Conservation (phyloP, 169 alveolate genomes). For the Haemoproteus tartakovskyi region DNA sequence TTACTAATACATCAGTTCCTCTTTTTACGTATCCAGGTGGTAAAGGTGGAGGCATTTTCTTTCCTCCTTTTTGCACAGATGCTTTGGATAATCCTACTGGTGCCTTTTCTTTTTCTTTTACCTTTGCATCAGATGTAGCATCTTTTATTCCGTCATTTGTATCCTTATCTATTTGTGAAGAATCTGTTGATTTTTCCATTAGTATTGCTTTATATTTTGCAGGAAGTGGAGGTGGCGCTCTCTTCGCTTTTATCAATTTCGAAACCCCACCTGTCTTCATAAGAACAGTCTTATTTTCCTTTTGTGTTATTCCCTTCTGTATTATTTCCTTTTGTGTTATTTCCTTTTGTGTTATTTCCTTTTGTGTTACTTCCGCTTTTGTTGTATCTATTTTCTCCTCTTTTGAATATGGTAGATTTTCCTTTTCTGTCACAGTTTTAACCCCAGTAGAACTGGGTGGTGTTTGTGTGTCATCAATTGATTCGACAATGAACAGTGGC, state of each 20-base stretch:
- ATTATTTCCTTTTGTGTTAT: neutral
- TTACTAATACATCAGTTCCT: conserved; percentile 13
- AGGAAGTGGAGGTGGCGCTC: neutral
- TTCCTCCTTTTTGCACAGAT: conserved; percentile 33
- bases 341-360: neutral
- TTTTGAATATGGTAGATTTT: neutral
- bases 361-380: neutral
- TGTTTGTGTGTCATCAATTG: conserved; percentile 10
- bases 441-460: neutral
- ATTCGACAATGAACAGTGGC: conserved; percentile 38
- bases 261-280: neutral
- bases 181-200: too few relatives aligned
- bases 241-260: neutral
- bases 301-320: neutral
- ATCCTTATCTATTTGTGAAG: neutral
- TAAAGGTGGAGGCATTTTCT: conserved; percentile 33
- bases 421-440: neutral
- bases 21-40: conserved; percentile 27
- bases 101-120: neutral
- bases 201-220: neutral
- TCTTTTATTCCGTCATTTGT: too few relatives aligned
- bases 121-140: too few relatives aligned
- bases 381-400: neutral
- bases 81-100: neutral
- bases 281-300: neutral